These are phyloP conservation scores for Aspergillus pseudoglaucus DNA, from an alignment of 2,329 filamentous ascomycete genomes.

Conservation along the genomic window DNA sequence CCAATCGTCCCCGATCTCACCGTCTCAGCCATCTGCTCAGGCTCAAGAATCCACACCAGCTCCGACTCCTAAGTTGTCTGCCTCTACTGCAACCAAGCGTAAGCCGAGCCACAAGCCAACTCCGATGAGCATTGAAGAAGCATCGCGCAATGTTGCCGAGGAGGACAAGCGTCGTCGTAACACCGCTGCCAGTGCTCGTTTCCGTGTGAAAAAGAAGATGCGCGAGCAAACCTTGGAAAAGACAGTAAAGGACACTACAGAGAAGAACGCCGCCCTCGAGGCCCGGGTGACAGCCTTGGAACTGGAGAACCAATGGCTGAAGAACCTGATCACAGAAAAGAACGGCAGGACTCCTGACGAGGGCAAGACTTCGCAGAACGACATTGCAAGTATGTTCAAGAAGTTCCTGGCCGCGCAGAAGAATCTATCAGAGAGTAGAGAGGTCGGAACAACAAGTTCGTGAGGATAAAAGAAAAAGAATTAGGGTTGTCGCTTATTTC, in stretches of 20 bases:
- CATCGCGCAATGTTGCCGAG: conserved; percentile 68
- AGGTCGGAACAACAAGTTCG: conserved; percentile 23
- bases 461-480: conserved; percentile 10
- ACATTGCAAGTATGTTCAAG: conserved; percentile 37
- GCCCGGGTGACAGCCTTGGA: conserved; percentile 67
- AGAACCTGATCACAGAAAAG: conserved; percentile 75
- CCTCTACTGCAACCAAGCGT: conserved; percentile 25
- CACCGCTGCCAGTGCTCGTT: conserved; percentile 82
- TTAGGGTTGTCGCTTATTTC: background rate
- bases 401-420: conserved; percentile 33
- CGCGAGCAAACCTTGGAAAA: conserved; percentile 78
- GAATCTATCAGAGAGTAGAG: conserved; percentile 26
- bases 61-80: conserved; percentile 4
- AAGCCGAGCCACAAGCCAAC: conserved; percentile 30
- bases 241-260: conserved; percentile 73
- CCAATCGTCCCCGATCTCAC: conserved; percentile 9
- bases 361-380: conserved; percentile 39
- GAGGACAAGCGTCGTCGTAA: conserved; percentile 88
- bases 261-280: conserved; percentile 71
- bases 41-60: conserved; percentile 12
- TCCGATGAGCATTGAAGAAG: conserved; percentile 57
- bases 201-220: conserved; percentile 95
- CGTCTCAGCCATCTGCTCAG: conserved; percentile 10
- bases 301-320: conserved; percentile 76
- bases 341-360: conserved; percentile 42